Percentiles rank a stretch among this genome's conserved stretches.
Evolutionary conservation across 2,329 filamentous ascomycete species (phyloP).

Genomic region (Xylaria sp.): DNA sequence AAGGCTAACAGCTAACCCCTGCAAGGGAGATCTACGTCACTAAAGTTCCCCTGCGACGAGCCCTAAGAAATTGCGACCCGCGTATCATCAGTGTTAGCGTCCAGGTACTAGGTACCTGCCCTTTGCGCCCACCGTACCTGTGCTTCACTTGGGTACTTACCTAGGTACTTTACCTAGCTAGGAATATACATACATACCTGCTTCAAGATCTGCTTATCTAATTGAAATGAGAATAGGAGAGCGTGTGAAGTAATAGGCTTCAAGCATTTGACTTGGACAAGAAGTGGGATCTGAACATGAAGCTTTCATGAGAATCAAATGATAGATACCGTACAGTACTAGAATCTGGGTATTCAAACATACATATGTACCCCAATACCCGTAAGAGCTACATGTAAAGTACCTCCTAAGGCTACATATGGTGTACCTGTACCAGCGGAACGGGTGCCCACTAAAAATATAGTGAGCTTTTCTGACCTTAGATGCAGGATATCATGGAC

Average conservation of each 20-base stretch:
- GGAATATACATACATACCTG: too few species aligned
- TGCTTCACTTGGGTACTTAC: too few species aligned
- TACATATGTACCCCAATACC: too few species aligned
- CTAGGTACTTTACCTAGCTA: too few species aligned
- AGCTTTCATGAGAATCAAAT: not conserved
- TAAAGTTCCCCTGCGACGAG: slow-evolving; percentile 8
- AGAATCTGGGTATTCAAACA: too few species aligned
- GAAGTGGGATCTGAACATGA: not conserved
- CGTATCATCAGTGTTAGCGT: slow-evolving; percentile 6
- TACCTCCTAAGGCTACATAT: not conserved
- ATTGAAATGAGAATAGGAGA: too few species aligned
- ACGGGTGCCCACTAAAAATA: not conserved
- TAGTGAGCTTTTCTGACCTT: not conserved
- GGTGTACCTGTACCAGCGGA: not conserved
- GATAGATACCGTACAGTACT: not conserved
- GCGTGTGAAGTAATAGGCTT: not conserved
- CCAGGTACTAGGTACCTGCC: not conserved
- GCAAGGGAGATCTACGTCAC: slow-evolving; percentile 22
- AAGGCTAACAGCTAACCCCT: not conserved
- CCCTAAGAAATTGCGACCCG: slow-evolving; percentile 13
- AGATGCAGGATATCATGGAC: not conserved
- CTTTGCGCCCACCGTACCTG: too few species aligned
- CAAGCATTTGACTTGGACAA: not conserved
- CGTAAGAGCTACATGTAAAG: too few species aligned
- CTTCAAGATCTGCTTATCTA: too few species aligned